Evolutionary conservation across 2,329 filamentous ascomycete genomes (phyloP), one percentile per base, ranked within the genome.

Genomic region (Phyllosticta citriasiana): DNA sequence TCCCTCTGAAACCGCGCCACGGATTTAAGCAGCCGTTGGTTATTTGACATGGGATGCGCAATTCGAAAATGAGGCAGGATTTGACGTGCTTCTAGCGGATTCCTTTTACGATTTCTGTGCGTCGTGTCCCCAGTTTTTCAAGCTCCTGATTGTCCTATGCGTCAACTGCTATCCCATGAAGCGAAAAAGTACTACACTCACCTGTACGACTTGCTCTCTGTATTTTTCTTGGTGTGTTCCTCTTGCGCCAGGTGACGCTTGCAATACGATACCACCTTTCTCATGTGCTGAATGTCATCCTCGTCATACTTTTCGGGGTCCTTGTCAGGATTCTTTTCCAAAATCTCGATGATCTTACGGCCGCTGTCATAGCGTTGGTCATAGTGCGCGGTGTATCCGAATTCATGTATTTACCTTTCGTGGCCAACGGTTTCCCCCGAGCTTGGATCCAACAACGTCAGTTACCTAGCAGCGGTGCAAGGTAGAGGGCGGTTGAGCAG

Each of bases 201-300:
- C 27, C 80, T 82, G 55, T 86, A 85, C 63, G 76, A 78, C 66
- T 77, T 80, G 66, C 77, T 80, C n/a, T 77, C 67, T 57, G 83
- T 82, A 65, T 85, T 76, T 61, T 77, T 73, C 66, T 86, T 85
- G 35, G 77, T 77, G 64, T 78, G 80, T 61, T 80, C 78, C 70
- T 88, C 85, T 66, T 87, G 84, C 0, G 84, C 85, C 0, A 88
- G 73, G 72, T 88, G 85, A 4, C 84, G 77, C 69, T 88, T 88
- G 69, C 82, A 85, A 64, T 87, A 87, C 0, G 84, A 77, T 0
- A 86, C 84, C 0, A 87, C 85, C 65, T 79, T 81, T 56, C 84
- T 77, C 83, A 86, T 86, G 64, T 86, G 85, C 55, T 78, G 72
- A 22, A 87, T 72, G 59, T 83, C 79, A 1, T 79, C 75, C 2